Base-by-base conservation (phyloP, 192 early-diverging fungal genomes). In the Chytriomyces hyalinus region DNA sequence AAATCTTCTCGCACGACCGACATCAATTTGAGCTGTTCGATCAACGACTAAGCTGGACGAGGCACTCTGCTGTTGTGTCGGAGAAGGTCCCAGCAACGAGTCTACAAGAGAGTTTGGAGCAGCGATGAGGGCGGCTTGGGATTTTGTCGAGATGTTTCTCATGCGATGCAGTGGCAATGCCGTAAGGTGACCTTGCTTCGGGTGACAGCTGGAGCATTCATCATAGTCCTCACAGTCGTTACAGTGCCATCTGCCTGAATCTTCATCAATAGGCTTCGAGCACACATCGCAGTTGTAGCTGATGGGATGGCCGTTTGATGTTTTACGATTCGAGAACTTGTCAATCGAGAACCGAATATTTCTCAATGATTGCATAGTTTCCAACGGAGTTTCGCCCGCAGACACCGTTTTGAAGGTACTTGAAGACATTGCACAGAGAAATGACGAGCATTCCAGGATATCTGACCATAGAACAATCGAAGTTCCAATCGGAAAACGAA, bases 191-290 rank as follows among this genome's bases (percentile, higher is more conserved):
- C 24, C 13, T 70, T 26, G 49, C 36, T 36, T 36, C 36, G 36
- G 2, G 24, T 57, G 15, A 44, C 69, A 70, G 17, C 24, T 8
- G 7, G 1, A 9, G 44, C 69, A 70, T 57, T 70, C 69, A 57
- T 70, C 69, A 57, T 57, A 70, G 57, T 70, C 69, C 7, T n/a
- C 11, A 53, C 69, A 70, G 53, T 70, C 69, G 17, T 57, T 22
- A 17, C 69, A 70, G 26, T 70, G 69, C 24, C 20, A 70, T 53
- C 69, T 45, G 6, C 49, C 5, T 24, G 9, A 3, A 13, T 22
- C 15, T 8, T 7, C 17, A 20, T 57, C 49, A 57, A 70, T 53
- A 8, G 17, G 9, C 7, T 51, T 11, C n/a, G 49, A 57, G 47
- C 69, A 70, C 49, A 15, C 13, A 28, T 70, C 69, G 47, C 69